These are phyloP conservation scores for Melastoma malabathricum DNA, from an alignment of 345 rosid species.

Conservation along the genomic window DNA sequence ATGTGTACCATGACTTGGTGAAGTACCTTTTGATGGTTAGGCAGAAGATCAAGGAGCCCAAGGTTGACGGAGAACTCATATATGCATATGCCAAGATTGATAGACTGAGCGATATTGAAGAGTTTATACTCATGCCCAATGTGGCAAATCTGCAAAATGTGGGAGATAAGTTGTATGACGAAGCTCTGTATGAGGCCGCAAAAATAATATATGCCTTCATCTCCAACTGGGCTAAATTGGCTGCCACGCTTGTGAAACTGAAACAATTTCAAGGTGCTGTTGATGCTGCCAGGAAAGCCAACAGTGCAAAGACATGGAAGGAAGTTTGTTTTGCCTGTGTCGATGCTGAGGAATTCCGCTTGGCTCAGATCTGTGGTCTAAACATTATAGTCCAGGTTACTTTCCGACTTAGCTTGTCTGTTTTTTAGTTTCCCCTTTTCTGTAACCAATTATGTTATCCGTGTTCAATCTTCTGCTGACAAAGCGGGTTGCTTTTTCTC, in stretches of 20 bases:
- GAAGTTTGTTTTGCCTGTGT: conserved; percentile 99
- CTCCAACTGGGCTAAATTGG: conserved; percentile 98
- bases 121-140: conserved; percentile 94
- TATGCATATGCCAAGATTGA: conserved; percentile 98
- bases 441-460: background rate
- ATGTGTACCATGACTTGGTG: conserved; percentile 91
- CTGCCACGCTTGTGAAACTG: conserved; percentile 83
- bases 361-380: conserved; percentile 97
- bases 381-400: conserved; percentile 87
- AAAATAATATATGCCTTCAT: conserved; percentile 85
- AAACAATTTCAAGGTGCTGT: conserved; percentile 97
- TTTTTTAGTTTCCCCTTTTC: background rate
- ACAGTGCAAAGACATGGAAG: conserved; percentile 99
- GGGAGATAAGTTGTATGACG: conserved; percentile 89
- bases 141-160: conserved; percentile 92
- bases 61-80: conserved; percentile 87
- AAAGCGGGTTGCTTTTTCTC: too few species aligned
- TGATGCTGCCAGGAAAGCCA: conserved; percentile 97
- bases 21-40: conserved; percentile 95
- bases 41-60: conserved; percentile 87
- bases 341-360: conserved; percentile 96
- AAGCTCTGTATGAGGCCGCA: conserved; percentile 86
- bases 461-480: background rate
- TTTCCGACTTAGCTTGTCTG: conserved; percentile 1
- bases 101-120: conserved; percentile 80